Conservation (phyloP, 2,329 filamentous ascomycete species). For the Aspergillus ochraceoroseus region DNA sequence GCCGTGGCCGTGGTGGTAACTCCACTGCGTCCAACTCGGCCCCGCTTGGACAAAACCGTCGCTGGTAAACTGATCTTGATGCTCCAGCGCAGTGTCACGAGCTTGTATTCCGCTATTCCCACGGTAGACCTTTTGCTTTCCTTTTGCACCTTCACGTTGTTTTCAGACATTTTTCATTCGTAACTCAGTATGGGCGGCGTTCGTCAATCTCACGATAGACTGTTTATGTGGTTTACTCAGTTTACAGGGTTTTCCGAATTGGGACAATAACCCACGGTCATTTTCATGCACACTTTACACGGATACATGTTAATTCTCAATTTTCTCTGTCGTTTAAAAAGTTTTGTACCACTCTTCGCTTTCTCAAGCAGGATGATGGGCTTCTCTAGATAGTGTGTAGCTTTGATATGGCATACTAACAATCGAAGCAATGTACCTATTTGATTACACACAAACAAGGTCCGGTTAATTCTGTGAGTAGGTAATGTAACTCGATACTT, state of each 20-base stretch:
- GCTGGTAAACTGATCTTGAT: constrained; percentile 48
- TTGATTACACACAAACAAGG: too few relatives aligned
- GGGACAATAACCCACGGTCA: constrained; percentile 9
- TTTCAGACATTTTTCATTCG: constrained; percentile 24
- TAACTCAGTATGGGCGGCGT: constrained; percentile 40
- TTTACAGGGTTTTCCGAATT: constrained; percentile 12
- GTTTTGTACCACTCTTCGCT: constrained; percentile 13
- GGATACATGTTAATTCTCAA: constrained; percentile 19
- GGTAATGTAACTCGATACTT: too few relatives aligned
- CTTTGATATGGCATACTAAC: constrained; percentile 12
- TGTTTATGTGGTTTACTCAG: constrained; percentile 24
- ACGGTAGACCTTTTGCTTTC: constrained; percentile 27
- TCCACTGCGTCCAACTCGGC: constrained; percentile 57
- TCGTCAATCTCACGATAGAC: constrained; percentile 38
- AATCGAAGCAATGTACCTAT: constrained; percentile 13
- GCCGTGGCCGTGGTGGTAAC: constrained; percentile 47
- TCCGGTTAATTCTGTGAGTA: too few relatives aligned
- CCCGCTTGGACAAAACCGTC: constrained; percentile 52
- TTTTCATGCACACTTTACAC: constrained; percentile 9
- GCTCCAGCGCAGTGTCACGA: constrained; percentile 22
- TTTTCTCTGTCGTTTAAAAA: constrained; percentile 15
- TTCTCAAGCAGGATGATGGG: constrained; percentile 10
- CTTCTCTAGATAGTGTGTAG: constrained; percentile 19
- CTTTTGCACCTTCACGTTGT: constrained; percentile 17
- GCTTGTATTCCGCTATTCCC: constrained; percentile 27